Percentiles rank a stretch among this genome's conserved stretches.
phyloP scores from a whole-genome alignment of 768 basidiomycete genomes.

The Lepiota venenata region DNA sequence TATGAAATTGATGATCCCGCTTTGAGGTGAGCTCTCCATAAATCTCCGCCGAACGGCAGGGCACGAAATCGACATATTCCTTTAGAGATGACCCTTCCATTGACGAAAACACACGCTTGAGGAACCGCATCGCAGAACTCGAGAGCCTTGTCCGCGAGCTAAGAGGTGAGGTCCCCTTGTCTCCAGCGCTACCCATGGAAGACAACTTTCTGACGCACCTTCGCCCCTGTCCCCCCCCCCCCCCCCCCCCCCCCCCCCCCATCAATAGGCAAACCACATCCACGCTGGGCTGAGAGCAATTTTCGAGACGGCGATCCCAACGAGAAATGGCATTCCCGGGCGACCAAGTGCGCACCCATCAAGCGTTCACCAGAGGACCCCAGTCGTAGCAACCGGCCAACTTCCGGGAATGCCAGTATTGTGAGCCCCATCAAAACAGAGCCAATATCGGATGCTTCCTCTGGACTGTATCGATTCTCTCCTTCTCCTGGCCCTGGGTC shows the following conservation, averaged over 20 bases:
- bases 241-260: too few relatives aligned
- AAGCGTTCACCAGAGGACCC: slow-evolving; percentile 20
- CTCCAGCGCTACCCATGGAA: background rate
- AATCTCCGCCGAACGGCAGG: background rate
- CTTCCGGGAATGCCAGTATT: slow-evolving; percentile 36
- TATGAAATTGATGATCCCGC: slow-evolving; percentile 93
- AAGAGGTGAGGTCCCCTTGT: slow-evolving; percentile 48
- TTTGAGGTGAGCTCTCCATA: slow-evolving; percentile 48
- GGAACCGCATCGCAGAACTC: slow-evolving; percentile 88
- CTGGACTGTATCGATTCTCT: slow-evolving; percentile 68
- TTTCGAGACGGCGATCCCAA: slow-evolving; percentile 79
- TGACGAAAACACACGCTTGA: slow-evolving; percentile 83
- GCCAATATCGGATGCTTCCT: slow-evolving; percentile 43
- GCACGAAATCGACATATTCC: slow-evolving; percentile 7
- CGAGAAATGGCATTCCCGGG: slow-evolving; percentile 86
- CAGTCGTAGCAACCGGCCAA: slow-evolving; percentile 15
- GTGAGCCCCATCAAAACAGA: slow-evolving; percentile 71
- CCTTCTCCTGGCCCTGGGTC: slow-evolving; percentile 45
- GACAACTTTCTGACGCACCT: background rate
- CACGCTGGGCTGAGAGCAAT: slow-evolving; percentile 78
- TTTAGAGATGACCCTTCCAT: slow-evolving; percentile 79
- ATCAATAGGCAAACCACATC: slow-evolving; percentile 74
- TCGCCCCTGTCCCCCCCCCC: background rate
- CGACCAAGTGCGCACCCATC: slow-evolving; percentile 59
- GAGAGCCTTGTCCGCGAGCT: slow-evolving; percentile 90